Conservation (phyloP, 768 basidiomycete species). For the Boletus sp. region DNA sequence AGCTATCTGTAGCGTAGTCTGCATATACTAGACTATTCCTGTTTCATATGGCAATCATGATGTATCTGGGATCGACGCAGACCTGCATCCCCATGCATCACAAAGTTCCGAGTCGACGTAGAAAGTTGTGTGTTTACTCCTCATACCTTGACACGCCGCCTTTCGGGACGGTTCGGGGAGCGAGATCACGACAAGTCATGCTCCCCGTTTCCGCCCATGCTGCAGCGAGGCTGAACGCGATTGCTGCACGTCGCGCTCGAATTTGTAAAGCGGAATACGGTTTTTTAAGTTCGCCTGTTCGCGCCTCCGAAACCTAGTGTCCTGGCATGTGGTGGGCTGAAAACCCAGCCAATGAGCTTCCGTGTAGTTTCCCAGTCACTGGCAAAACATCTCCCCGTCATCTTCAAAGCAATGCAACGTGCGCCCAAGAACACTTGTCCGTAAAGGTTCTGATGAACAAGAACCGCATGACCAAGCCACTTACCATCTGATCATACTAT, state of each 20-base stretch:
- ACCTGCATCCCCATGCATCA: neutral
- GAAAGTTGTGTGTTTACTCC: neutral
- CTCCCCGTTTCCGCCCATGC: neutral
- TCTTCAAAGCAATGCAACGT: constrained; percentile 17
- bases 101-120: constrained; percentile 3
- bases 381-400: constrained; percentile 10
- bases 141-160: neutral
- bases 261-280: neutral
- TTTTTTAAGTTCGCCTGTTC: neutral
- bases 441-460: neutral
- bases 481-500: constrained; percentile 11
- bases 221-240: neutral
- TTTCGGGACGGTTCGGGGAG: constrained; percentile 4
- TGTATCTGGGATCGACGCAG: constrained; percentile 23
- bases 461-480: neutral
- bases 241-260: neutral
- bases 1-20: neutral
- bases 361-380: neutral
- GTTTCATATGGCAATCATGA: constrained; percentile 21
- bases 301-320: neutral
- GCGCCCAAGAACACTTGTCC: constrained; percentile 11
- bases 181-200: neutral
- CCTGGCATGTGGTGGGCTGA: neutral
- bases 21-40: neutral
- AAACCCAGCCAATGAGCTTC: neutral